These are phyloP conservation scores for Saccharomycopsis javanensis DNA, from an alignment of 805 yeast genomes.

Conservation along the genomic window DNA sequence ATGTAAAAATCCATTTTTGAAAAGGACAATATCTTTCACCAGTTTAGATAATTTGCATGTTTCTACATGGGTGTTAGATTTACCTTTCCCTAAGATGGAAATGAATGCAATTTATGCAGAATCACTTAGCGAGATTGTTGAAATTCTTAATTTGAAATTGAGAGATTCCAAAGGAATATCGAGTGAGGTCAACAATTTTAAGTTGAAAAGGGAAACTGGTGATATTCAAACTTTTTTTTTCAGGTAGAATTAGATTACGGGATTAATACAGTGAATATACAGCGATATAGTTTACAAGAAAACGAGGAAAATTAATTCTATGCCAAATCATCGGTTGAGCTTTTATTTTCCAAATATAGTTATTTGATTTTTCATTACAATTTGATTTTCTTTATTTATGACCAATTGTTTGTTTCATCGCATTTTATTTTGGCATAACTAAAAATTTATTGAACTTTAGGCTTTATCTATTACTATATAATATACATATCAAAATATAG, in stretches of 20 bases:
- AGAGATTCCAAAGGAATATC: not conserved
- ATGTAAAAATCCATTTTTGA: not conserved
- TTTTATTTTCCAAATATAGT: too few relatives aligned
- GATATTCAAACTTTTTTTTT: not conserved
- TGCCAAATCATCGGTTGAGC: too few relatives aligned
- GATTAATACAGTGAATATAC: too few relatives aligned
- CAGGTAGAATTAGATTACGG: not conserved
- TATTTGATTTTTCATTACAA: too few relatives aligned
- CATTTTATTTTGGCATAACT: too few relatives aligned
- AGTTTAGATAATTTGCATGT: conserved; percentile 3
- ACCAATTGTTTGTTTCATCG: too few relatives aligned
- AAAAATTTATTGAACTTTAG: not conserved
- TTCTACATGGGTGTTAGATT: not conserved
- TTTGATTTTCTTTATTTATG: too few relatives aligned
- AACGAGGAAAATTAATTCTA: too few relatives aligned
- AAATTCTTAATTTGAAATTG: not conserved
- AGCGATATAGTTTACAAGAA: too few relatives aligned
- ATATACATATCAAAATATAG: too few relatives aligned
- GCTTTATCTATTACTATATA: too few relatives aligned
- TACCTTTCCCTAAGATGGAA: conserved; percentile 1
- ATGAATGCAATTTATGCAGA: conserved; percentile 1
- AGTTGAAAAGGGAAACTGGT: conserved; percentile 1
- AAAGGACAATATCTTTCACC: not conserved
- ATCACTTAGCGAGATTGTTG: not conserved
- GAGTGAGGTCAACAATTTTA: not conserved